Conservation (phyloP, 2,329 filamentous ascomycete genomes). For the Calonectria pteridis region DNA sequence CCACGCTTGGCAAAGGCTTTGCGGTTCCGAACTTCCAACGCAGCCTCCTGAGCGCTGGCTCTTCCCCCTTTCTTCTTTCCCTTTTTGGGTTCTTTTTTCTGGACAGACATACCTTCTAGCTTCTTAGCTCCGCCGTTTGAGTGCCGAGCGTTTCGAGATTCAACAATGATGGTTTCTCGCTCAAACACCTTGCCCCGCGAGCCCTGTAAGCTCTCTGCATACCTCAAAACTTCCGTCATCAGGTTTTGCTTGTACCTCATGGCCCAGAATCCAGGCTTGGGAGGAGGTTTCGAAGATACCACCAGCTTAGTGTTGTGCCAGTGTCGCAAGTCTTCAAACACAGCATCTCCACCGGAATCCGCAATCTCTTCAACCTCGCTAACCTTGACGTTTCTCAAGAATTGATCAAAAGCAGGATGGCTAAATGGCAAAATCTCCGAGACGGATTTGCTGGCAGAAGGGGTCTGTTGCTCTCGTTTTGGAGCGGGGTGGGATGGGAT, state of each 20-base stretch:
- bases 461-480: not conserved
- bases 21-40: slow-evolving; percentile 50
- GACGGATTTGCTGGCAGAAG: not conserved
- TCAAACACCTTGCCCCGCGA: slow-evolving; percentile 72
- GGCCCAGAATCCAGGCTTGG: slow-evolving; percentile 45
- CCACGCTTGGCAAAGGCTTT: slow-evolving; percentile 46
- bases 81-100: not conserved
- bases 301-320: slow-evolving; percentile 73
- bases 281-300: slow-evolving; percentile 54
- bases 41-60: slow-evolving; percentile 52
- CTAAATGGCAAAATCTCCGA: slow-evolving; percentile 56
- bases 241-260: slow-evolving; percentile 70
- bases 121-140: slow-evolving; percentile 21
- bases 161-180: slow-evolving; percentile 72
- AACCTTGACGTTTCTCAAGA: slow-evolving; percentile 58
- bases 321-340: slow-evolving; percentile 64
- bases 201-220: slow-evolving; percentile 78
- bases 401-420: slow-evolving; percentile 60
- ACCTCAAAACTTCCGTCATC: slow-evolving; percentile 76
- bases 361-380: slow-evolving; percentile 45
- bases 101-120: not conserved
- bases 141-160: slow-evolving; percentile 20
- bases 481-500: not conserved
- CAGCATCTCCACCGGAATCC: slow-evolving; percentile 46
- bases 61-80: slow-evolving; percentile 41